These are phyloP conservation scores for Heterobasidion irregulare DNA, from an alignment of 1,284 basidiomycete species.

Conservation along the genomic window DNA sequence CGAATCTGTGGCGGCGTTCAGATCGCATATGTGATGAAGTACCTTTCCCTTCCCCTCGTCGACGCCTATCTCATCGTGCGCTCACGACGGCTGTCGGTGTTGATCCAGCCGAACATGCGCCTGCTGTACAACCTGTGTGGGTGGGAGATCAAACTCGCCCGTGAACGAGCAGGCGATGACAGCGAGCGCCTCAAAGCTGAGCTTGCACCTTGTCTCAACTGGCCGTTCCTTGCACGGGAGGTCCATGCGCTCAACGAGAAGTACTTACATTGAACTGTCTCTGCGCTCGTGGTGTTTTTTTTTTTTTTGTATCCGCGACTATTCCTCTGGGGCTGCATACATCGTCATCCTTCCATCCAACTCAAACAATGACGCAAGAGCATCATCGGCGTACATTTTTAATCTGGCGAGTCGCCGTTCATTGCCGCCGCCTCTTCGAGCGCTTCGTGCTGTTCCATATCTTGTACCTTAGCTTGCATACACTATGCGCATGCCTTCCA, in stretches of 20 bases:
- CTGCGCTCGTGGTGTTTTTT: too few species aligned
- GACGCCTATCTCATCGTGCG: constrained; percentile 91
- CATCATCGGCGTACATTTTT: too few species aligned
- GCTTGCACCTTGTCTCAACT: constrained; percentile 57
- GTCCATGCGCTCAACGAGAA: constrained; percentile 77
- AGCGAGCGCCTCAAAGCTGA: constrained; percentile 41
- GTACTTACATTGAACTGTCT: constrained; percentile 40
- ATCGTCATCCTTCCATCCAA: too few species aligned
- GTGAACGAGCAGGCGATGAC: constrained; percentile 50
- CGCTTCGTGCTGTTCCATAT: too few species aligned
- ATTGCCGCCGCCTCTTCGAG: too few species aligned
- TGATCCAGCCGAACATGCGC: constrained; percentile 93
- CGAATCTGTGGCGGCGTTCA: constrained; percentile 12
- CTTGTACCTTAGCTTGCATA: too few species aligned
- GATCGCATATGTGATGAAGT: constrained; percentile 97
- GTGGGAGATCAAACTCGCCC: constrained; percentile 83
- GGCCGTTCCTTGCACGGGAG: constrained; percentile 75
- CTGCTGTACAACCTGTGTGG: constrained; percentile 89
- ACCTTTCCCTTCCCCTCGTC: constrained; percentile 80
- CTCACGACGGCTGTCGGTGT: constrained; percentile 72
- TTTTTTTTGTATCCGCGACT: too few species aligned
- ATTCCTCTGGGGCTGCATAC: too few species aligned
- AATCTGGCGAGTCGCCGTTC: too few species aligned
- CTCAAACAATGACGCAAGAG: too few species aligned
- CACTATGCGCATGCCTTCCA: too few species aligned